These are phyloP conservation scores for Metarhizium sp. DNA, from an alignment of 2,329 filamentous ascomycete genomes.

Conservation along the genomic window DNA sequence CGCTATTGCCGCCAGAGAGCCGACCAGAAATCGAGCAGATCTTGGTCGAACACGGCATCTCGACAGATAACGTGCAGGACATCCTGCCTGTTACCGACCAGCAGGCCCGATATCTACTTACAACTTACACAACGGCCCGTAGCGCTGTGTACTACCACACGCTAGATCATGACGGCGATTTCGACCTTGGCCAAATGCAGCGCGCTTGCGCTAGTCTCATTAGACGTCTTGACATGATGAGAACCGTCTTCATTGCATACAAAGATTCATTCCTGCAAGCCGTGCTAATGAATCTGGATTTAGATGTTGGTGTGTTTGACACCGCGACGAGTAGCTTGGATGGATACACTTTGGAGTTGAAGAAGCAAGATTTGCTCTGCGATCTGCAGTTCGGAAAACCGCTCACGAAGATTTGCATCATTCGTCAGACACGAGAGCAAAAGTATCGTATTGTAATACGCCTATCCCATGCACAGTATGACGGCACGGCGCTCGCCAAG, in stretches of 20 bases:
- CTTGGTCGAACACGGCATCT: background rate
- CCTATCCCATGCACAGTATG: constrained; percentile 3
- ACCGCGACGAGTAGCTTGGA: background rate
- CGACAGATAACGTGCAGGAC: background rate
- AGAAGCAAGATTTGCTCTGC: background rate
- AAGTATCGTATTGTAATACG: constrained; percentile 1
- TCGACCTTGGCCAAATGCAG: background rate
- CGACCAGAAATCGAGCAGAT: background rate
- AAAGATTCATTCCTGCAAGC: constrained; percentile 2
- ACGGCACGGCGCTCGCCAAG: constrained; percentile 2
- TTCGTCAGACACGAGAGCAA: background rate
- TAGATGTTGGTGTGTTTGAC: background rate
- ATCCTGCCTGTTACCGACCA: constrained; percentile 1
- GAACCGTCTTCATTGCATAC: constrained; percentile 1
- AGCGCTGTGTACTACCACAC: constrained; percentile 3
- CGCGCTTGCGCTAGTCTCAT: background rate
- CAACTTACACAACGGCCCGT: constrained; percentile 1
- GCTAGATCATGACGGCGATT: background rate
- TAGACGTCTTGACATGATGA: constrained; percentile 2
- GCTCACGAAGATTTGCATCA: background rate
- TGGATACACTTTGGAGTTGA: constrained; percentile 1
- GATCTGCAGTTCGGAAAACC: background rate
- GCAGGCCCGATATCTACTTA: constrained; percentile 2
- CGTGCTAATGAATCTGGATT: background rate
- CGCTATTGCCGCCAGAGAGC: constrained; percentile 1